Base-by-base conservation (phyloP, 2,329 filamentous ascomycete genomes). In the Botrytis byssoidea region DNA sequence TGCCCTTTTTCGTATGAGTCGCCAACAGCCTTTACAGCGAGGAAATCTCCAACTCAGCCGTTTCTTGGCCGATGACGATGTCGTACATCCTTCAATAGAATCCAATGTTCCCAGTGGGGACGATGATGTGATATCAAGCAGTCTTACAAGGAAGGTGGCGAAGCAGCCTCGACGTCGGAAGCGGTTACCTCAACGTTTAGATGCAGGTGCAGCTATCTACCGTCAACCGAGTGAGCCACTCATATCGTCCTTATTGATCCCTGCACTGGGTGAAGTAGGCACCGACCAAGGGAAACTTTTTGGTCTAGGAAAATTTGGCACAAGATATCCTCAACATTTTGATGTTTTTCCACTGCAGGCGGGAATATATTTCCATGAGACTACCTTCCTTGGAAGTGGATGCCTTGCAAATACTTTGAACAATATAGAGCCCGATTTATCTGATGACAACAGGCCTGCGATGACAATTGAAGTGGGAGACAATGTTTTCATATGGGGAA, bases 251-350 rank as follows among this genome's bases (percentile, higher is more conserved):
- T 74, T 74, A 29, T 66, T 77, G 75, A 76, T 80, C 32, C 66
- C 76, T 59, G 78, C 74, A 32, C 75, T 75, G 25, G 35, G 66
- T 32, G 73, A 78, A 44, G 77, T 77, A 22, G 64, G 71, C 6
- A 72, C 78, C 5, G 74, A 76, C 67, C 75, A 76, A n/a, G 75
- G 67, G 61, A 87, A 85, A 75, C 79, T 91, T n/a, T 77, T 79
- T 18, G 88, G 89, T 1, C 81, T 92, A 12, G 88, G 87, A 0
- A 87, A 88, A 0, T 90, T 88, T 78, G 89, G 89, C 1, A 88
- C 87, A 1, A 84, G 85, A 37, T 91, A 91, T 78, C 87, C 88
- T 0, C 85, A 87, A 48, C 86, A 91, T 77, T 92, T 92, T 75
- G 88, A 91, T 64, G 81, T 88, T 7, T 89, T 90, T 71, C 89